Base-by-base conservation (phyloP, 1,139 yeast species). In the Yamadazyma aaseri region DNA sequence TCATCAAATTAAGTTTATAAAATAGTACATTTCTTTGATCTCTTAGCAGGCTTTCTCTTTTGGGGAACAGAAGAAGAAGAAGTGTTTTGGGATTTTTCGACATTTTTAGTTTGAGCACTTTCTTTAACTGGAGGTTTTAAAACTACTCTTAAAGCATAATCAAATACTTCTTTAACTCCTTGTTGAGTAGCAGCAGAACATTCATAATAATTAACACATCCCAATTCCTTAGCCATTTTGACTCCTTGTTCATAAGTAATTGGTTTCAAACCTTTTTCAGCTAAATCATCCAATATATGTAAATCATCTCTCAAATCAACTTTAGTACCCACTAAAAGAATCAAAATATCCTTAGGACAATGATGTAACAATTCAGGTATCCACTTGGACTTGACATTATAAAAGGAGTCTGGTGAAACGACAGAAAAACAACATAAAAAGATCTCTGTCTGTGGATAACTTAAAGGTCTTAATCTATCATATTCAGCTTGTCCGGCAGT, bases 401-500 rank as follows among this genome's bases (percentile, higher is more conserved):
- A 97, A 60, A 90, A 92, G n/a, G 95, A 84, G 26, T 97, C 95
- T 26, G 97, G 97, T 18, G 96, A 87, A 46, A 94, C 86, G 38
- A 90, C 96, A 34, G 95, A 82, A 63, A 90, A 90, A 63, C 97
- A 90, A 35, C 89, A 95, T 51, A 92, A 73, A 58, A 92, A 92
- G 31, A 92, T 96, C 60, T 90, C 97, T 11, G 98, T 92, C 38
- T 94, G 92, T 15, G 98, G 97, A 62, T 92, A 92, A 39, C 95
- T 84, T 51, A 92, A 76, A 8, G 98, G 98, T 66, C 98, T 86
- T 58, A 92, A 72, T 58, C 98, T 78, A 65, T 92, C 98, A 62
- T 92, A 92, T 71, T 92, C 97, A 74, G 90, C 97, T 71, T 92
- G 98, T 29, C 98, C 98, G 14, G 98, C 97, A 29, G 98, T 92